A percentile compares a stretch with the other conserved stretches of the same genome.
Evolutionary conservation across 2,329 filamentous ascomycete species (phyloP).

Genomic region (Ophiognomonia clavigignenti-juglandacearum): DNA sequence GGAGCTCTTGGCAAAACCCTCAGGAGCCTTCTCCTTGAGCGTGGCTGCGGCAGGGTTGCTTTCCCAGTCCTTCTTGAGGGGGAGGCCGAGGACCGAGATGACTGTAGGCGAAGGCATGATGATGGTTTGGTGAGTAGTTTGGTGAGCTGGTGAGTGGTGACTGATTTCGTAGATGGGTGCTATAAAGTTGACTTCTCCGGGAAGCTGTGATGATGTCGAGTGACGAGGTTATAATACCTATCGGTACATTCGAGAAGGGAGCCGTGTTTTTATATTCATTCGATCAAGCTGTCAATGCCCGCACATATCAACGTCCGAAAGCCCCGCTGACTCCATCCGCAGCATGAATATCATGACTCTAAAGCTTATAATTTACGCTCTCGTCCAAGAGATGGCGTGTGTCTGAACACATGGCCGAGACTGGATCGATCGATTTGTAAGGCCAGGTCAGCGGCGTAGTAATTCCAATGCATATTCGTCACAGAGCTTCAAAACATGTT

Average conservation of each 20-base stretch:
- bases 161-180: not conserved
- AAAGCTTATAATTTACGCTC: too few species aligned
- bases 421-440: not conserved
- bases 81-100: too few species aligned
- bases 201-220: not conserved
- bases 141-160: not conserved
- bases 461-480: not conserved
- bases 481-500: not conserved
- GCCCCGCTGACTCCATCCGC: too few species aligned
- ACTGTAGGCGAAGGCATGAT: too few species aligned
- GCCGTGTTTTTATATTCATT: not conserved
- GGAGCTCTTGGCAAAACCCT: constrained; percentile 6
- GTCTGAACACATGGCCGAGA: too few species aligned
- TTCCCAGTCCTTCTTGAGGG: constrained; percentile 8
- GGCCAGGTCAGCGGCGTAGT: too few species aligned
- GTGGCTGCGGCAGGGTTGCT: constrained; percentile 1
- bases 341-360: not conserved
- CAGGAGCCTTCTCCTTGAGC: constrained; percentile 8
- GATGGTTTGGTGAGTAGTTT: constrained; percentile 13
- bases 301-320: too few species aligned
- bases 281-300: not conserved
- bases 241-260: too few species aligned
- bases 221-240: not conserved
- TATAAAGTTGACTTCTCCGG: not conserved
- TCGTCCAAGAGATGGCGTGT: not conserved